A percentile compares a stretch with the other conserved stretches of the same genome.
phyloP scores from a whole-genome alignment of 2,329 filamentous ascomycete species.

The Sarocladiaceae sp. region DNA sequence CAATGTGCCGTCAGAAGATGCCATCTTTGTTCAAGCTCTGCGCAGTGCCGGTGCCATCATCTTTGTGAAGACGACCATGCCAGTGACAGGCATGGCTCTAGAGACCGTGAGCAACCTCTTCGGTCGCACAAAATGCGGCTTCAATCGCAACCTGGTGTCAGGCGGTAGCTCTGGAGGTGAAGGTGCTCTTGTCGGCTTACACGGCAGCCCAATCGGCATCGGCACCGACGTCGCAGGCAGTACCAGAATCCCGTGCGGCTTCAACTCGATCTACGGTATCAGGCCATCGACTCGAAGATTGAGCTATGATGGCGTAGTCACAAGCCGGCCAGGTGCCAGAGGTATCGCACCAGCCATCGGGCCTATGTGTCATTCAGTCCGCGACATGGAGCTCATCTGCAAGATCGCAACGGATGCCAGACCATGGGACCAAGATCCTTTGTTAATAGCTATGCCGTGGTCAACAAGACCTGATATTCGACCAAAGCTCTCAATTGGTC shows the following conservation, averaged over 20 bases:
- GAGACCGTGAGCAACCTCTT: slow-evolving; percentile 53
- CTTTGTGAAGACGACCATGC: slow-evolving; percentile 67
- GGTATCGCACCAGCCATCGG: not conserved
- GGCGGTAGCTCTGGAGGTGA: slow-evolving; percentile 64
- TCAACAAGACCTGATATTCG: not conserved
- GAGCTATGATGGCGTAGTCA: not conserved
- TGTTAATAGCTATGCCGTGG: not conserved
- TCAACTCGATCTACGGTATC: slow-evolving; percentile 38
- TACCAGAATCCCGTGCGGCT: slow-evolving; percentile 38
- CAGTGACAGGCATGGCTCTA: slow-evolving; percentile 43
- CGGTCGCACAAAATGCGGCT: slow-evolving; percentile 59
- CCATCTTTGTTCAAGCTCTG: slow-evolving; percentile 54
- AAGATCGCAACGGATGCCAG: not conserved
- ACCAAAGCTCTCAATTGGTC: not conserved
- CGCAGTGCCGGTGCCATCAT: slow-evolving; percentile 57
- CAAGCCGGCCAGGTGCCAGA: not conserved
- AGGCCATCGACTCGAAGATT: slow-evolving; percentile 20
- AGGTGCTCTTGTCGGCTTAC: slow-evolving; percentile 33
- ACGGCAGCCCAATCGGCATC: slow-evolving; percentile 34
- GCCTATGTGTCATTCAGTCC: not conserved
- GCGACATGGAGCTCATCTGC: not conserved
- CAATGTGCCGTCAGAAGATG: slow-evolving; percentile 49
- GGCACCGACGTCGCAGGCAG: slow-evolving; percentile 44
- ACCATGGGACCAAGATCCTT: not conserved
- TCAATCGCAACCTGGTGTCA: slow-evolving; percentile 53